phyloP scores from a whole-genome alignment of 495 filamentous ascomycete species.

The Xylaria sp. region DNA sequence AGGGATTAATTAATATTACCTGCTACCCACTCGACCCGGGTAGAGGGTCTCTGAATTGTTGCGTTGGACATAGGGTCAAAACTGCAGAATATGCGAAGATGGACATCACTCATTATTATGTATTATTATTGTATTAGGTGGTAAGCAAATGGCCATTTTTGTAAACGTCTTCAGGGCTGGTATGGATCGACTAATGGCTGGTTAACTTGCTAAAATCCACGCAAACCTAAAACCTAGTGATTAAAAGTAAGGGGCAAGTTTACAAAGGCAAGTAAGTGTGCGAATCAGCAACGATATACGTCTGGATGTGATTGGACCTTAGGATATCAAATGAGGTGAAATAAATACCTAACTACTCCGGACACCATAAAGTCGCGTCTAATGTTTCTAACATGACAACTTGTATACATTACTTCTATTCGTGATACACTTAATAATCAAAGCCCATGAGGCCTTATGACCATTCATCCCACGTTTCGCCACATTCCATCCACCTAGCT shows the following conservation, averaged over 20 bases:
- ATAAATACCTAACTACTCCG: background rate
- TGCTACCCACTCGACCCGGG: background rate
- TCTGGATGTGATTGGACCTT: background rate
- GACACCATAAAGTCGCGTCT: background rate
- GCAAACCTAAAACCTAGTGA: too few relatives aligned
- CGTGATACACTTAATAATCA: background rate
- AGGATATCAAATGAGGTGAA: background rate
- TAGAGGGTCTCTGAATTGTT: background rate
- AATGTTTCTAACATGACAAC: conserved; percentile 1
- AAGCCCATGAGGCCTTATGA: background rate
- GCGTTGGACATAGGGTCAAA: background rate
- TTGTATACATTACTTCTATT: conserved; percentile 14
- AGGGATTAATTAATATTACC: background rate
- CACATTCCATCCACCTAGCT: background rate
- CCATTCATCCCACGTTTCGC: background rate
- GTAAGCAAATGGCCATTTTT: background rate
- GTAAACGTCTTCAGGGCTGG: background rate
- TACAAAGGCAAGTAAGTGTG: background rate
- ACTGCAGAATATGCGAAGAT: background rate
- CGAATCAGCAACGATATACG: background rate
- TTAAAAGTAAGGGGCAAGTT: background rate
- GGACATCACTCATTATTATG: too few relatives aligned
- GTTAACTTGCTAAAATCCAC: background rate
- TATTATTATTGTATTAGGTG: background rate
- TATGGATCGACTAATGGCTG: background rate